These are phyloP conservation scores for Podospora tetraspora DNA, from an alignment of 495 filamentous ascomycete genomes.

Conservation along the genomic window DNA sequence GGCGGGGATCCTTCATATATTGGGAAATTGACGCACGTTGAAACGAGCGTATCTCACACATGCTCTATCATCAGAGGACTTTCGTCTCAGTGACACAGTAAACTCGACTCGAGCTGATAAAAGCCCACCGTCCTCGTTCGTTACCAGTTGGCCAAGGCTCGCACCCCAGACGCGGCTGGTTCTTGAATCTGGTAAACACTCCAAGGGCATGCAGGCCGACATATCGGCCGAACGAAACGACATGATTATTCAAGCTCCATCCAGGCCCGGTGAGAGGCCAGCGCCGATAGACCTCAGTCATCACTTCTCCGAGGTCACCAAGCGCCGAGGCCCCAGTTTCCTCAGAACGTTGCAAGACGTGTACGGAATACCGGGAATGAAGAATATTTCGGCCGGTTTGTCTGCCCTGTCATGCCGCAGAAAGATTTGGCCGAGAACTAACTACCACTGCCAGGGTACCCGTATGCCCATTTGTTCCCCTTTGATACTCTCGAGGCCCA, in stretches of 20 bases:
- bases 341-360: slow-evolving; percentile 84
- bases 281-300: slow-evolving; percentile 70
- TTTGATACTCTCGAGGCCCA: slow-evolving; percentile 87
- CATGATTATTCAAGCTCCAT: background rate
- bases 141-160: background rate
- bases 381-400: slow-evolving; percentile 83
- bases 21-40: background rate
- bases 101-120: background rate
- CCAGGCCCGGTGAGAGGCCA: slow-evolving; percentile 28
- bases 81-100: background rate
- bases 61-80: background rate
- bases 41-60: background rate
- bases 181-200: background rate
- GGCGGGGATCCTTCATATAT: background rate
- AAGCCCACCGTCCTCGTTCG: too few species aligned
- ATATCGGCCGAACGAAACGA: background rate
- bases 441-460: slow-evolving; percentile 49
- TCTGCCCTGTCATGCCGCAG: slow-evolving; percentile 14
- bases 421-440: slow-evolving; percentile 1
- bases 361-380: slow-evolving; percentile 72
- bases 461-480: slow-evolving; percentile 75
- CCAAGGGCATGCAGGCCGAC: background rate
- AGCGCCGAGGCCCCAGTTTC: slow-evolving; percentile 53
- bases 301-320: slow-evolving; percentile 65
- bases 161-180: background rate